Evolutionary conservation across 1,284 basidiomycete genomes (phyloP), one percentile per base, ranked within the genome.

Genomic region (Athelia psychrophila): DNA sequence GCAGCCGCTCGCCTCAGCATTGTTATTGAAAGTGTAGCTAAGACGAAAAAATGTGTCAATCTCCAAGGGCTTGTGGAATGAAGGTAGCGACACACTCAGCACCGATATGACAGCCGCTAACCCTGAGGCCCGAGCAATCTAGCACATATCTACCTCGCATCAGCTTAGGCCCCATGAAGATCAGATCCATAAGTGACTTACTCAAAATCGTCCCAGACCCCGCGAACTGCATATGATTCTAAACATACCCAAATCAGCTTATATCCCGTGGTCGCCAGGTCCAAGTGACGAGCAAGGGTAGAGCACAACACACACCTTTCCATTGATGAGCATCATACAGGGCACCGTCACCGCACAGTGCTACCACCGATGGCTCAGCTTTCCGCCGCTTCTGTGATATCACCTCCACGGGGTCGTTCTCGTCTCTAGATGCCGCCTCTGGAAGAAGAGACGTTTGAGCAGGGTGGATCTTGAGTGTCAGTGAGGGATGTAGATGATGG

Each of bases 301-400:
- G 13, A 30, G 27, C n/a, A 51, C 38, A 8, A 63, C 64, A 50
- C 65, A 58, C 53, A 72, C 71, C 55, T 75, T 78, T 16, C 80
- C 80, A 57, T 85, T 84, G 56, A 85, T 74, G 48, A 76, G 65
- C 73, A 79, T 80, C 72, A 86, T 77, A 76, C 77, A 83, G 16
- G 82, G 81, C 2, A 86, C 83, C 9, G 76, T 76, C 3, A 68
- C 67, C 8, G 75, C 75, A 57, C 82, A 84, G 63, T 82, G 80
- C 59, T 80, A 77, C 77, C 78, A 81, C 9, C 80, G 71, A 60
- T 82, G 79, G 48, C 74, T 76, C 60, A 81, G 79, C 60, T 83
- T 82, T 82, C 81, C 80, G 82, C 80, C 79, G 81, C 60, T 80
- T 81, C 59, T 81, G 72, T 54, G 71, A 58, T 44, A 84, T 79